Evolutionary conservation across 2,329 filamentous ascomycete species (phyloP).

Genomic region (Ilyonectria destructans): DNA sequence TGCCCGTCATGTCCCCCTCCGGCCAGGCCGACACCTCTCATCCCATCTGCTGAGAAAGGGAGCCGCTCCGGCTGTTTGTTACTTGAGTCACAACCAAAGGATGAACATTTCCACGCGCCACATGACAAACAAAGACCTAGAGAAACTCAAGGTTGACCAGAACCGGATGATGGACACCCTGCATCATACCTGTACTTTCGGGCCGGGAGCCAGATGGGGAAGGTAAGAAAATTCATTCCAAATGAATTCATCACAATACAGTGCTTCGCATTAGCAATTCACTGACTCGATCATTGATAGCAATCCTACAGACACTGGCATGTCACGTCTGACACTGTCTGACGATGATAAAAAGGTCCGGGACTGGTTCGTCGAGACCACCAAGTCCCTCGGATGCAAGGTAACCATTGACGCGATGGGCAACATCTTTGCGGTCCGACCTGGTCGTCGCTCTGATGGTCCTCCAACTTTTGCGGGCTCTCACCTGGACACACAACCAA

Average conservation of each 20-base stretch:
- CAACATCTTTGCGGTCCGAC: slow-evolving; percentile 82
- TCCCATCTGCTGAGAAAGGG: background rate
- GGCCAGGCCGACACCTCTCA: background rate
- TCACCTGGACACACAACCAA: slow-evolving; percentile 78
- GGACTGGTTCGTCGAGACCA: slow-evolving; percentile 82
- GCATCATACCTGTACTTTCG: slow-evolving; percentile 44
- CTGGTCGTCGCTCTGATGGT: slow-evolving; percentile 71
- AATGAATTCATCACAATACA: background rate
- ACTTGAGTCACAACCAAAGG: slow-evolving; percentile 5
- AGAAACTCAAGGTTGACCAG: slow-evolving; percentile 42
- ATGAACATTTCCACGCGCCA: slow-evolving; percentile 38
- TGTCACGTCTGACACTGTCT: slow-evolving; percentile 83
- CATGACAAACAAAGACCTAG: slow-evolving; percentile 27
- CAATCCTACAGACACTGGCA: slow-evolving; percentile 75
- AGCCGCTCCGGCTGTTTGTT: background rate
- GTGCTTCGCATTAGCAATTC: background rate
- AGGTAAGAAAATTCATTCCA: slow-evolving; percentile 35
- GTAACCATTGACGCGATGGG: slow-evolving; percentile 84
- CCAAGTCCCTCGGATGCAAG: slow-evolving; percentile 75
- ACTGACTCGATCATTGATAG: slow-evolving; percentile 21
- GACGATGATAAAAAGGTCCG: slow-evolving; percentile 83
- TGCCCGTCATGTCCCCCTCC: background rate
- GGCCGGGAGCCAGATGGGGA: slow-evolving; percentile 43
- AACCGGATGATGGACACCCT: slow-evolving; percentile 43
- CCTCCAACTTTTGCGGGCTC: slow-evolving; percentile 78